Base-by-base conservation (phyloP, 495 filamentous ascomycete genomes). In the Penicillium riverlandense region DNA sequence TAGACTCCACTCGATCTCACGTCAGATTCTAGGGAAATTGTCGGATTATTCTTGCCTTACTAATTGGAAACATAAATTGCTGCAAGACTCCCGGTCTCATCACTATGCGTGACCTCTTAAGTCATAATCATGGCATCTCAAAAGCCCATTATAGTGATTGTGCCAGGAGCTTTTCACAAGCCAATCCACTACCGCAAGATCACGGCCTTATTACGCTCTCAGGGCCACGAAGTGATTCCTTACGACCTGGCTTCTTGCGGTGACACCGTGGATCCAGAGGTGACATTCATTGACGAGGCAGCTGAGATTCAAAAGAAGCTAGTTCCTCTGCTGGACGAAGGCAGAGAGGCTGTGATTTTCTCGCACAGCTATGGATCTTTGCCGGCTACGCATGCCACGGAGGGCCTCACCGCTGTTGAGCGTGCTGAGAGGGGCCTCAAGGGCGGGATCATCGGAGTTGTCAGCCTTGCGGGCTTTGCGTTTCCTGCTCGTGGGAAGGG, bases 121-220 rank as follows among this genome's bases (percentile, higher is more conserved):
- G 15, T 16, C 15, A 16, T 16, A 16, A 16, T 4, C 15, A 49
- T 49, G 47, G 28, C 13, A 11, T 39, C 50, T 5, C 42, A 42
- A 11, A 50, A 44, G 11, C 51, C 51, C 4, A 29, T 54, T 7
- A 40, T 54, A 11, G 43, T 54, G 11, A 44, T 54, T 10, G 43
- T 54, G 11, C 51, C 51, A 37, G 47, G 51, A 7, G 7, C 47
- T n/a, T 50, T 43, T 16, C 47, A 43, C 31, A 42, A 34, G 8
- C 51, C 47, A 8, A 16, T 50, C 43, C 47, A 50, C 27, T 46
- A 50, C 31, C 43, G 51, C n/a, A 49, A 45, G 34, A 50, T 50
- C 37, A 15, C 28, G 11, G 47, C 40, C 0, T 34, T 39, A 5
- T 40, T 43, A 9, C 47, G 29, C 22, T 35, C 35, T n/a, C 30